Base-by-base conservation (phyloP, 306 rosid species). In the Oemleria cerasiformis region DNA sequence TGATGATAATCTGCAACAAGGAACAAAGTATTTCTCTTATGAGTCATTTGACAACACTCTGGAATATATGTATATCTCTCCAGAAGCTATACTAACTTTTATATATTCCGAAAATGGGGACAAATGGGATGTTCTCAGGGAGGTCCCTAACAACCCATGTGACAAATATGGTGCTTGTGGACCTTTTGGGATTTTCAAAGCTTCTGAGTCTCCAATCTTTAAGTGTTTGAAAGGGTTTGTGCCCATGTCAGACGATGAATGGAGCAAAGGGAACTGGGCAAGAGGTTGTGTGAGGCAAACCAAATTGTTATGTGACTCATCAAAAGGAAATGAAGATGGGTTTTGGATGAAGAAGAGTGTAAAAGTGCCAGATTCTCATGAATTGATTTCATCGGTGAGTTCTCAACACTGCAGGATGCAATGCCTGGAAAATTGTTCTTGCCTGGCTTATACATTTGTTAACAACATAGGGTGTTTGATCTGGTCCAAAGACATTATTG, bases 401-500 rank as follows among this genome's bases (percentile, higher is more conserved):
- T 6, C 25, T 2, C 57, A 49, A 10, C 44, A 42, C 0, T 84
- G 85, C 64, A 7, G 30, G 63, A 21, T 13, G 0, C 8, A 6
- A 30, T 84, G 83, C 71, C 21, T 67, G 38, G 16, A 40, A 13
- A 71, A 71, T 30, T 84, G 87, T 47, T 47, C 73, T 36, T 84
- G 85, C 68, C 8, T 34, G 17, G 81, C 85, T 16, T 71, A 60
- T 68, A 69, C 75, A 10, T 62, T 23, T 61, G 43, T 67, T 38
- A 56, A 49, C 7, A 53, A 48, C 23, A 61, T 73, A 15, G 73
- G 63, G 19, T 84, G 85, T 51, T 69, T 80, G 70, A 45, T 66
- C 5, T 84, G 80, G 82, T 74, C 61, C 45, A 34, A 75, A 42
- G 57, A 50, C 21, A 61, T 84, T 36, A 34, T 74, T 71, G 87